Conservation (phyloP, 306 rosid genomes). For the Acmispon strigosus region DNA sequence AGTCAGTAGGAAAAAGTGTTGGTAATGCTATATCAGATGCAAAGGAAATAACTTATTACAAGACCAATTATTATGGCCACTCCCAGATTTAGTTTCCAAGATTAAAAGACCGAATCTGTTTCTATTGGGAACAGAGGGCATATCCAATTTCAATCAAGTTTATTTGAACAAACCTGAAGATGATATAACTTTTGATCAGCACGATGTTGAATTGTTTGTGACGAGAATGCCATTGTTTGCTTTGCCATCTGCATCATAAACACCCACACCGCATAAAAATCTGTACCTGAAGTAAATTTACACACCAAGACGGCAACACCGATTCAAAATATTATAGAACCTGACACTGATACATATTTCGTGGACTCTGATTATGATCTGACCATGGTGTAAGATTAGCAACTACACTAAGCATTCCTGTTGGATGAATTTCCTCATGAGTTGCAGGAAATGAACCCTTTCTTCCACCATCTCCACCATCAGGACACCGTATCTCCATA, state of each 20-base stretch:
- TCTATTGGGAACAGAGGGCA: not conserved
- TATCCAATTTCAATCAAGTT: constrained; percentile 9
- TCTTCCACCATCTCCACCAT: constrained; percentile 94
- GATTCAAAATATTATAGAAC: constrained; percentile 25
- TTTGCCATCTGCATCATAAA: constrained; percentile 76
- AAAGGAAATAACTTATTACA: not conserved
- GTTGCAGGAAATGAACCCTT: constrained; percentile 74
- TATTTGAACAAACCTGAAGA: constrained; percentile 66
- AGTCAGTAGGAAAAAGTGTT: not conserved
- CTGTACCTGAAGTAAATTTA: not conserved
- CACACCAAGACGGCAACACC: not conserved
- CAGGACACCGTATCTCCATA: constrained; percentile 94
- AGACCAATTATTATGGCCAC: not conserved
- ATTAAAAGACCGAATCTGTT: not conserved
- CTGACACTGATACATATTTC: constrained; percentile 99
- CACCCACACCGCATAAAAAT: constrained; percentile 4
- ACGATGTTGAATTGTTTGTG: constrained; percentile 72
- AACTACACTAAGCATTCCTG: constrained; percentile 92
- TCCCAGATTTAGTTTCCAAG: constrained; percentile 1
- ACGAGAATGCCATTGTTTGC: constrained; percentile 95
- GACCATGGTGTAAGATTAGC: constrained; percentile 98
- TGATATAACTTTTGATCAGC: constrained; percentile 93
- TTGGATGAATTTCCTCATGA: constrained; percentile 97
- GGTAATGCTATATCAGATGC: not conserved
- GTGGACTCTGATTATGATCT: constrained; percentile 98